Conservation (phyloP, 1,284 basidiomycete genomes). For the Hemileia vastatrix region DNA sequence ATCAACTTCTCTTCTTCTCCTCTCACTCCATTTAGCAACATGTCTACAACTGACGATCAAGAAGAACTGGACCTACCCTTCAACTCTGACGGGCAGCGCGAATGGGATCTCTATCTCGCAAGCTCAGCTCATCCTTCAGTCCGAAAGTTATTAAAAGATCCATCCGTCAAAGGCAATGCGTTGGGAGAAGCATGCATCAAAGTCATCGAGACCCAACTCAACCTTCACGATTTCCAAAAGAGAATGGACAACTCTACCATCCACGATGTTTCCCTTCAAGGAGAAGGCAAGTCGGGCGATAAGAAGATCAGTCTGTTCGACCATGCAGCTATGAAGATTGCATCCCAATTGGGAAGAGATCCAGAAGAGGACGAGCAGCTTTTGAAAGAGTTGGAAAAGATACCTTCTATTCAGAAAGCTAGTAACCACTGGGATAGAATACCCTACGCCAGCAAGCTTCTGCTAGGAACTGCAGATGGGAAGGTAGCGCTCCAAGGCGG, state of each 20-base stretch:
- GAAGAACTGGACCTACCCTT: too few relatives aligned
- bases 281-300: neutral
- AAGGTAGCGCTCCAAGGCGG: too few relatives aligned
- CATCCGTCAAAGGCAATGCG: neutral
- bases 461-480: too few relatives aligned
- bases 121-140: conserved; percentile 4
- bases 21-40: too few relatives aligned
- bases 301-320: neutral
- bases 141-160: neutral
- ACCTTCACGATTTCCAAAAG: neutral
- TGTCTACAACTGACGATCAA: too few relatives aligned
- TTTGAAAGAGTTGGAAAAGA: neutral
- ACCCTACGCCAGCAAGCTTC: too few relatives aligned
- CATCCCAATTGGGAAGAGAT: conserved; percentile 1
- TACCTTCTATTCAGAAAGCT: too few relatives aligned
- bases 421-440: too few relatives aligned
- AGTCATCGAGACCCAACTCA: conserved; percentile 4
- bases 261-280: neutral
- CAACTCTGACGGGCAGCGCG: neutral
- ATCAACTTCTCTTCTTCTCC: too few relatives aligned
- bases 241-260: neutral
- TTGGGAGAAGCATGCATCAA: conserved; percentile 2
- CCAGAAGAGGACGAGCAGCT: neutral
- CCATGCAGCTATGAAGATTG: conserved; percentile 6
- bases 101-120: neutral